Percentiles rank a stretch among this genome's conserved stretches.
These are phyloP conservation scores for Amoeboradix gromovi DNA, from an alignment of 371 early-diverging fungal genomes.

Conservation along the genomic window DNA sequence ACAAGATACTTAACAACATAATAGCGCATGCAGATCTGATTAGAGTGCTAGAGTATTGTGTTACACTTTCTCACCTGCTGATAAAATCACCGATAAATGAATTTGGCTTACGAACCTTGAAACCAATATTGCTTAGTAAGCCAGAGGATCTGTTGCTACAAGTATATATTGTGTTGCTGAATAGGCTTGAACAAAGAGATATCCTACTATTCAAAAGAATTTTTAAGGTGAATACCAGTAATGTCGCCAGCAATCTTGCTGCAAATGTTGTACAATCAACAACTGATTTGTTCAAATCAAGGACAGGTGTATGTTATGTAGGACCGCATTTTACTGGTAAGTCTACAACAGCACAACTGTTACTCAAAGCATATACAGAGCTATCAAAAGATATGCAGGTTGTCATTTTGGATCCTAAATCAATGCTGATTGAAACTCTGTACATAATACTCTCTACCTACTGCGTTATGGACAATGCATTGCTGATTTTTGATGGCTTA, in stretches of 20 bases:
- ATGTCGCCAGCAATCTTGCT: neutral
- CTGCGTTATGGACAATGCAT: conserved; percentile 16
- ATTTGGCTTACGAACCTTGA: conserved; percentile 23
- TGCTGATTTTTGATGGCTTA: conserved; percentile 24
- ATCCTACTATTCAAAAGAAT: neutral
- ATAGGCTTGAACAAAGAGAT: neutral
- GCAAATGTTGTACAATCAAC: neutral
- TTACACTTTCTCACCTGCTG: neutral
- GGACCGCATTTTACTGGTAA: neutral
- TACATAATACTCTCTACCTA: conserved; percentile 20
- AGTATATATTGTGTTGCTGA: neutral
- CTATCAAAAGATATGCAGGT: neutral
- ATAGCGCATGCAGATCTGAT: neutral
- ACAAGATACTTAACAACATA: neutral
- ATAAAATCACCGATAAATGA: conserved; percentile 8
- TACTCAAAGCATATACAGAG: neutral
- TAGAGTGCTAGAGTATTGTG: neutral
- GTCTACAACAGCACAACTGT: neutral
- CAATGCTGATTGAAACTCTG: conserved; percentile 21
- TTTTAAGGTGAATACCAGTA: neutral
- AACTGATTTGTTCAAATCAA: neutral
- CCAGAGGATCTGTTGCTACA: neutral
- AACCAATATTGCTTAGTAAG: conserved; percentile 11
- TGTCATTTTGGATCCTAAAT: conserved; percentile 14
- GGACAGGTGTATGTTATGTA: neutral